These are phyloP conservation scores for Magnaporthiopsis incrustans DNA, from an alignment of 2,329 filamentous ascomycete genomes.

Conservation along the genomic window DNA sequence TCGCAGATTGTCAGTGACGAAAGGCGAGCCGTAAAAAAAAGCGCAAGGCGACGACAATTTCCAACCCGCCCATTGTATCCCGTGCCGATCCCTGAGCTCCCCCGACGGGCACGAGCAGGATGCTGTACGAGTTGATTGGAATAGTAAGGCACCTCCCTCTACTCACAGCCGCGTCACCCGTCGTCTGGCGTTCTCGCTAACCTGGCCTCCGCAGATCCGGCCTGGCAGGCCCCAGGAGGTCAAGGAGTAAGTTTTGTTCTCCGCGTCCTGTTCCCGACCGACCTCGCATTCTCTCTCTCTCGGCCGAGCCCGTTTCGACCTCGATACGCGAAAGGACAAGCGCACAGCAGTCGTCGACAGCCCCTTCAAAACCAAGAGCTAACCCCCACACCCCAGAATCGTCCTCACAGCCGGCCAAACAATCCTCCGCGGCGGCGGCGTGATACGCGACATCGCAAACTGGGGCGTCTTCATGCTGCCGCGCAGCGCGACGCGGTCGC, in stretches of 20 bases:
- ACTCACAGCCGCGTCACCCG: not conserved
- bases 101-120: constrained; percentile 31
- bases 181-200: not conserved
- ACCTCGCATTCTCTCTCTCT: no score
- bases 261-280: constrained; percentile 1
- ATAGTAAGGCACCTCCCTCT: constrained; percentile 54
- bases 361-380: not conserved
- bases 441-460: constrained; percentile 87
- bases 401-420: constrained; percentile 76
- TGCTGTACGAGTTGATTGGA: constrained; percentile 97
- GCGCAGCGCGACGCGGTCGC: constrained; percentile 68
- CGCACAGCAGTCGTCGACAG: no score
- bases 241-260: constrained; percentile 65
- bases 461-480: constrained; percentile 92
- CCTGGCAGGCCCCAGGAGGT: constrained; percentile 85
- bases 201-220: constrained; percentile 62
- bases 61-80: no score
- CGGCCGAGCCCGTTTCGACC: no score
- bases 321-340: no score
- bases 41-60: not conserved
- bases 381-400: constrained; percentile 54
- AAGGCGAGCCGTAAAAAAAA: not conserved
- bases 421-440: constrained; percentile 75
- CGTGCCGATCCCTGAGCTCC: no score
- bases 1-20: no score